Percentiles rank a stretch among this genome's conserved stretches.
phyloP scores from a whole-genome alignment of 805 yeast genomes.

The Wickerhamiella occidentalis region DNA sequence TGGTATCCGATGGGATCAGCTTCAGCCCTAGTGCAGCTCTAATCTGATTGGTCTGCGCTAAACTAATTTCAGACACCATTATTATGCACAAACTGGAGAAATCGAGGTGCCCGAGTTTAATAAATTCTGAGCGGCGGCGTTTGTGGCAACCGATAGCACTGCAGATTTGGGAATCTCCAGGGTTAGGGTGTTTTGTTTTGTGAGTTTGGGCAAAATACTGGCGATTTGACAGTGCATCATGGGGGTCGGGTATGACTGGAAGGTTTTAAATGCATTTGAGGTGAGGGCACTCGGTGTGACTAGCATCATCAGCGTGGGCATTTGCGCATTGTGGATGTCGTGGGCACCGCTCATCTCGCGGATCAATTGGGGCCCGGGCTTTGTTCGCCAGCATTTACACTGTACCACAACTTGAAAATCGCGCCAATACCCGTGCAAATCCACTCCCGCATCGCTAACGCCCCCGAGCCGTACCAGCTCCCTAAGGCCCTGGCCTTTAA shows the following conservation, averaged over 20 bases:
- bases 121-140: conserved; percentile 10
- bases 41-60: conserved; percentile 10
- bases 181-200: background rate
- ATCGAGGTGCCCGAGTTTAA: background rate
- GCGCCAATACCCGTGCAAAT: conserved; percentile 13
- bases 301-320: conserved; percentile 10
- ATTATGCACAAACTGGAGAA: background rate
- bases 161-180: background rate
- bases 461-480: conserved; percentile 12
- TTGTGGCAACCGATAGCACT: background rate
- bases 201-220: background rate
- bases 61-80: conserved; percentile 9
- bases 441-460: conserved; percentile 14
- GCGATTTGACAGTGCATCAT: conserved; percentile 12
- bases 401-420: conserved; percentile 12
- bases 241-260: conserved; percentile 8
- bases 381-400: conserved; percentile 15
- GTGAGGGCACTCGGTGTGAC: conserved; percentile 15
- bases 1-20: conserved; percentile 4
- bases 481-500: conserved; percentile 7
- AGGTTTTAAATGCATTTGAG: conserved; percentile 7
- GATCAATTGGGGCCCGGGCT: conserved; percentile 13
- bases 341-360: conserved; percentile 14
- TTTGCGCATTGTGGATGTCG: background rate
- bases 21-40: conserved; percentile 9